These are phyloP conservation scores for Fusarium setosum DNA, from an alignment of 2,329 filamentous ascomycete species.

Conservation along the genomic window DNA sequence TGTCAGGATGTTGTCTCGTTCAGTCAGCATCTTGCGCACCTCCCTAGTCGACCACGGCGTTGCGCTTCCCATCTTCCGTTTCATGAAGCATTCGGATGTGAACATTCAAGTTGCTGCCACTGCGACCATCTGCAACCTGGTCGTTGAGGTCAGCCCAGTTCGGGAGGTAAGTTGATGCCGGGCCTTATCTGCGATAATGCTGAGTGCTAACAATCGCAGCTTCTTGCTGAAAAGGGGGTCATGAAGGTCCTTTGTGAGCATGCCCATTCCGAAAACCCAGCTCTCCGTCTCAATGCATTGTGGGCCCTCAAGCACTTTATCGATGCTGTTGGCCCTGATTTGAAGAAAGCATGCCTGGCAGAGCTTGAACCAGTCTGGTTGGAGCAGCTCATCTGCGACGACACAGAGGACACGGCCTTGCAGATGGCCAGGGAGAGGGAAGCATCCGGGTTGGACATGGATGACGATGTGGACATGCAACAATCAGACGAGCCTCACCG, in stretches of 20 bases:
- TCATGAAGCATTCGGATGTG: conserved; percentile 79
- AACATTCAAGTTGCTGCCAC: conserved; percentile 90
- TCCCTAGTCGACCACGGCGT: conserved; percentile 88
- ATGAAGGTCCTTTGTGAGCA: conserved; percentile 84
- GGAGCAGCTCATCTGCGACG: conserved; percentile 78
- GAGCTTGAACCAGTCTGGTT: conserved; percentile 85
- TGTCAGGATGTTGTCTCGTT: conserved; percentile 84
- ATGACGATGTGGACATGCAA: conserved; percentile 70
- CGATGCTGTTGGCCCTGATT: conserved; percentile 73
- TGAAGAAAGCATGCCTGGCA: conserved; percentile 82
- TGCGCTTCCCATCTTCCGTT: conserved; percentile 78
- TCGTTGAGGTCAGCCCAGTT: conserved; percentile 92
- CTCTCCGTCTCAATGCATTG: conserved; percentile 83
- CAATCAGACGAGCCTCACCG: conserved; percentile 56
- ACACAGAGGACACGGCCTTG: conserved; percentile 65
- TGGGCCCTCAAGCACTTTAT: conserved; percentile 96
- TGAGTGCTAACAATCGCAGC: conserved; percentile 58
- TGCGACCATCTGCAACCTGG: conserved; percentile 84
- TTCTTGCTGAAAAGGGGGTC: conserved; percentile 78
- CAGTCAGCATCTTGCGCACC: conserved; percentile 85
- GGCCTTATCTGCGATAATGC: not conserved
- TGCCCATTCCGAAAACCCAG: conserved; percentile 83
- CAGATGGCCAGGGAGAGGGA: conserved; percentile 50
- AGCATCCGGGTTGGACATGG: conserved; percentile 54
- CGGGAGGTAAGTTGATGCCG: conserved; percentile 72